These are phyloP conservation scores for Kluyveromyces siamensis DNA, from an alignment of 805 yeast genomes.

Conservation along the genomic window DNA sequence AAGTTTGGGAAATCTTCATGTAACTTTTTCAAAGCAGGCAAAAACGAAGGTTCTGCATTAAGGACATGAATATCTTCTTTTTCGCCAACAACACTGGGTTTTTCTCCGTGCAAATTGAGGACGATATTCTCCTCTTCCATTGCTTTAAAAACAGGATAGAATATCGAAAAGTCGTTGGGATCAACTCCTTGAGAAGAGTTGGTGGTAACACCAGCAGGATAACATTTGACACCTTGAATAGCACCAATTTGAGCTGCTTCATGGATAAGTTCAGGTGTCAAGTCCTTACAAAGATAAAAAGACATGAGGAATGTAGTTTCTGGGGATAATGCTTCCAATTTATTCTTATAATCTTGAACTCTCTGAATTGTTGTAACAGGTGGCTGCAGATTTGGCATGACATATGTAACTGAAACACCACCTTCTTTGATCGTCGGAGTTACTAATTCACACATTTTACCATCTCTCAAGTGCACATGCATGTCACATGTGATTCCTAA, in stretches of 20 bases:
- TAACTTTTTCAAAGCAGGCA: constrained; percentile 77
- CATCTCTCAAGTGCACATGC: constrained; percentile 95
- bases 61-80: constrained; percentile 73
- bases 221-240: constrained; percentile 86
- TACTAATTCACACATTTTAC: constrained; percentile 82
- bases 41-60: constrained; percentile 87
- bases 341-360: constrained; percentile 59
- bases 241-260: constrained; percentile 64
- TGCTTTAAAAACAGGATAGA: constrained; percentile 83
- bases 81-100: constrained; percentile 52
- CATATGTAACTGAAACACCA: constrained; percentile 82
- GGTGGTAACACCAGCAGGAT: constrained; percentile 99
- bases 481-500: constrained; percentile 78
- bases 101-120: constrained; percentile 91
- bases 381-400: constrained; percentile 95
- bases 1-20: constrained; percentile 78
- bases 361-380: constrained; percentile 74
- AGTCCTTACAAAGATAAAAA: constrained; percentile 64
- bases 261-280: constrained; percentile 79
- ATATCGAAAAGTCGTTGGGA: constrained; percentile 80
- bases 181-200: constrained; percentile 88
- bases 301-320: constrained; percentile 87
- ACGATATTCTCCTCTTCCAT: constrained; percentile 74
- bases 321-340: constrained; percentile 60
- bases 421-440: constrained; percentile 88